A percentile compares a stretch with the other conserved stretches of the same genome.
Evolutionary conservation across 2,329 filamentous ascomycete genomes (phyloP).

Genomic region (Verticillium nonalfalfae): DNA sequence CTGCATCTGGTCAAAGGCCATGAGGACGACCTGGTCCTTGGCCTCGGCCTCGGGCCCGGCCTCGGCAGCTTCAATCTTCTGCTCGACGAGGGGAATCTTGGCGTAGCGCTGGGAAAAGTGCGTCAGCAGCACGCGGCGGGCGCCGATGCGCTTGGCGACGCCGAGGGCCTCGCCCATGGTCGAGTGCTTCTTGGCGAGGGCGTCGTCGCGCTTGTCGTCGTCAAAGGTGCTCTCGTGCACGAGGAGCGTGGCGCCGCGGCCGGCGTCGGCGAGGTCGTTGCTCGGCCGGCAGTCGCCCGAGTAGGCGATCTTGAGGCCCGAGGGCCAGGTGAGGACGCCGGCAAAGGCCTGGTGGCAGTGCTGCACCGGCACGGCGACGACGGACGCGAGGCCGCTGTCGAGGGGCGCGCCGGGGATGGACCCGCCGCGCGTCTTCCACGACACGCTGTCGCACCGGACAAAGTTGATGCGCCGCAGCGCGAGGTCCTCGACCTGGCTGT

Average conservation of each 20-base stretch:
- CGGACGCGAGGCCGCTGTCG: slow-evolving; percentile 56
- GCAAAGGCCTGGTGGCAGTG: slow-evolving; percentile 80
- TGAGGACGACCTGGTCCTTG: slow-evolving; percentile 56
- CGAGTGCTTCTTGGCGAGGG: slow-evolving; percentile 80
- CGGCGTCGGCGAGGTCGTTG: slow-evolving; percentile 61
- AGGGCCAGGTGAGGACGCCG: slow-evolving; percentile 69
- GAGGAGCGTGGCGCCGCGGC: slow-evolving; percentile 69
- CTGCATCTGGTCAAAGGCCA: slow-evolving; percentile 76
- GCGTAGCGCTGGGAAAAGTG: slow-evolving; percentile 95
- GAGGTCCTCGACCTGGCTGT: slow-evolving; percentile 69
- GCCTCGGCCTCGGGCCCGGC: slow-evolving; percentile 16
- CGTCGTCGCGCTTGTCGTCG: slow-evolving; percentile 73
- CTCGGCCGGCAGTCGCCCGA: slow-evolving; percentile 90
- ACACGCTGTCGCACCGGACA: neutral
- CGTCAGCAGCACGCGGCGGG: slow-evolving; percentile 74
- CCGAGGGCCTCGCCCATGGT: slow-evolving; percentile 81
- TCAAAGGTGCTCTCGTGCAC: slow-evolving; percentile 97
- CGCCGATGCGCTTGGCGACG: slow-evolving; percentile 72
- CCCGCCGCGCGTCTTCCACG: neutral
- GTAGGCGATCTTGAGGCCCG: slow-evolving; percentile 82
- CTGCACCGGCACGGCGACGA: slow-evolving; percentile 61
- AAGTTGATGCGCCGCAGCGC: slow-evolving; percentile 52
- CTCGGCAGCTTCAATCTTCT: slow-evolving; percentile 14
- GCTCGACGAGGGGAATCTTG: slow-evolving; percentile 55
- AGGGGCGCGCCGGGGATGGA: slow-evolving; percentile 13